Percentiles rank a stretch among this genome's conserved stretches.
These are phyloP conservation scores for Pseudohyphozyma bogoriensis DNA, from an alignment of 768 basidiomycete genomes.

Conservation along the genomic window DNA sequence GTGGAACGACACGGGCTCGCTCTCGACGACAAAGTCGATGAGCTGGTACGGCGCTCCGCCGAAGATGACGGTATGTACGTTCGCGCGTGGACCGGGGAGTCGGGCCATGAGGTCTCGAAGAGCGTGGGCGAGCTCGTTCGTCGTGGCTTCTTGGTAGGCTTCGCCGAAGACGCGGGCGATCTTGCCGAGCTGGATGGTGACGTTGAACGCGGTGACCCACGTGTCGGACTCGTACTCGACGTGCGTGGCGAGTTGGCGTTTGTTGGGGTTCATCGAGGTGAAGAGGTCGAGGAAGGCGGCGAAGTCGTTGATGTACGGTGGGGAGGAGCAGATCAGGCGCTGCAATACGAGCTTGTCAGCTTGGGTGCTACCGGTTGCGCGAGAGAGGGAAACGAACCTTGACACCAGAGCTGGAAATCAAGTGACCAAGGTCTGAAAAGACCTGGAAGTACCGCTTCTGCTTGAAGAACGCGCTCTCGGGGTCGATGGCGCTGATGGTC, in stretches of 20 bases:
- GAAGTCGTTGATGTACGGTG: slow-evolving; percentile 59
- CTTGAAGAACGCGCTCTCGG: slow-evolving; percentile 78
- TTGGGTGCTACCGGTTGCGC: too few relatives aligned
- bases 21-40: slow-evolving; percentile 56
- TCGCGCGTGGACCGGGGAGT: background rate
- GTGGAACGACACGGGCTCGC: slow-evolving; percentile 78
- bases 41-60: slow-evolving; percentile 40
- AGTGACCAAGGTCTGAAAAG: slow-evolving; percentile 58
- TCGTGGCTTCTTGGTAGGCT: slow-evolving; percentile 54
- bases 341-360: too few relatives aligned
- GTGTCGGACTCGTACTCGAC: slow-evolving; percentile 95
- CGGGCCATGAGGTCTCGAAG: background rate
- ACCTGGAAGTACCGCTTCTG: slow-evolving; percentile 93
- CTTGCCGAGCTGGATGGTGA: slow-evolving; percentile 78
- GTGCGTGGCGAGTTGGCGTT: slow-evolving; percentile 66
- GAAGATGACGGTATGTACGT: slow-evolving; percentile 58
- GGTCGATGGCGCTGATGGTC: slow-evolving; percentile 48
- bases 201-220: slow-evolving; percentile 94
- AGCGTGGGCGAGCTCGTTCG: slow-evolving; percentile 40
- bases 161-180: slow-evolving; percentile 84
- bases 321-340: slow-evolving; percentile 59
- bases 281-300: slow-evolving; percentile 74
- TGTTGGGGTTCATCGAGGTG: slow-evolving; percentile 85
- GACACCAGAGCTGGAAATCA: slow-evolving; percentile 53
- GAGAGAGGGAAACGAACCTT: too few relatives aligned